Evolutionary conservation across 2,329 filamentous ascomycete genomes (phyloP).

Genomic region (Trichoderma semiorbis): DNA sequence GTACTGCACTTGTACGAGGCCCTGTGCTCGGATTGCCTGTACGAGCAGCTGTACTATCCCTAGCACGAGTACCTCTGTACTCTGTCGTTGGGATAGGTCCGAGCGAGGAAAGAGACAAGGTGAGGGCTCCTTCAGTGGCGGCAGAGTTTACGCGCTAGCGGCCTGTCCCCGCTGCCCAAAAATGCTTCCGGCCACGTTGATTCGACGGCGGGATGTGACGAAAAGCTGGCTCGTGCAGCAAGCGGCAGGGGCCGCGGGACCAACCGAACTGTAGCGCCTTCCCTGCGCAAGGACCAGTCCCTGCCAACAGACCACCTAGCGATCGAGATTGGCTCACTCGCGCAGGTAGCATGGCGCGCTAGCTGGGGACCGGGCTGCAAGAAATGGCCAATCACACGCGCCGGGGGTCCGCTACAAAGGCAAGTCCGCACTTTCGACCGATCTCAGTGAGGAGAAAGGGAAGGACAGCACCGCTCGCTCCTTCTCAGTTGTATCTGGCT

Average conservation of each 20-base stretch:
- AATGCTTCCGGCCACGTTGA: constrained; percentile 26
- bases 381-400: constrained; percentile 17
- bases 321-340: constrained; percentile 41
- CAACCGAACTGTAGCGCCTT: constrained; percentile 42
- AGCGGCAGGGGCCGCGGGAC: constrained; percentile 45
- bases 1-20: neutral
- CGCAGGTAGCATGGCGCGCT: constrained; percentile 22
- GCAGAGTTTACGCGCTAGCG: constrained; percentile 18
- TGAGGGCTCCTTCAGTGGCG: constrained; percentile 18
- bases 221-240: constrained; percentile 42
- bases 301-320: constrained; percentile 29
- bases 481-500: neutral
- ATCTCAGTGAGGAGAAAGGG: constrained; percentile 1
- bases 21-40: neutral
- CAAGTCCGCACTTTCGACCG: constrained; percentile 14
- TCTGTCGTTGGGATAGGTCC: neutral
- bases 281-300: constrained; percentile 27
- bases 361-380: neutral
- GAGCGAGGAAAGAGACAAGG: neutral
- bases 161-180: neutral
- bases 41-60: neutral
- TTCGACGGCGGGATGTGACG: constrained; percentile 44
- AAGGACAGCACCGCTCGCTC: neutral
- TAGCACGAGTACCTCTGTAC: neutral
- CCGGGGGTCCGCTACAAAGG: constrained; percentile 1